These are phyloP conservation scores for Kernera saxatilis DNA, from an alignment of 345 rosid species.

Conservation along the genomic window DNA sequence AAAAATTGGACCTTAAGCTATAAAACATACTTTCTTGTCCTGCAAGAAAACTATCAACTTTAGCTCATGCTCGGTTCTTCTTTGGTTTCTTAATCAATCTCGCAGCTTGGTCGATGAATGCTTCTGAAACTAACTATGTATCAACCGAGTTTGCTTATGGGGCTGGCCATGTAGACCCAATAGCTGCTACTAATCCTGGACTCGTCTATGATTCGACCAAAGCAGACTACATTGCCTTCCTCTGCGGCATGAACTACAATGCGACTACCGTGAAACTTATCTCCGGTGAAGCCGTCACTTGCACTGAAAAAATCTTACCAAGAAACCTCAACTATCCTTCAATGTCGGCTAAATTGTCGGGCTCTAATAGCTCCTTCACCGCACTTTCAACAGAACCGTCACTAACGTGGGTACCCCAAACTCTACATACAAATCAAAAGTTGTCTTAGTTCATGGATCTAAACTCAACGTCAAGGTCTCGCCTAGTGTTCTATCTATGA, in stretches of 20 bases:
- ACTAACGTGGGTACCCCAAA: conserved; percentile 48
- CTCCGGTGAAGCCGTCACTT: conserved; percentile 34
- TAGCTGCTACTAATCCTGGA: conserved; percentile 30
- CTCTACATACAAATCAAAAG: conserved; percentile 38
- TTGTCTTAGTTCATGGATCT: background rate
- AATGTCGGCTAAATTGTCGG: background rate
- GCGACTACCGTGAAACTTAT: background rate
- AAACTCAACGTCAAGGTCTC: conserved; percentile 28
- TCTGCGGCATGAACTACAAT: conserved; percentile 22
- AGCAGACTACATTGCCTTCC: conserved; percentile 25
- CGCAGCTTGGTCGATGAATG: conserved; percentile 31
- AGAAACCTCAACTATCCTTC: conserved; percentile 24
- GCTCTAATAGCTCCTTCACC: background rate
- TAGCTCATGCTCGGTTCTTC: background rate
- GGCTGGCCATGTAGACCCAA: conserved; percentile 35
- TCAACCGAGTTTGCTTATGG: conserved; percentile 29
- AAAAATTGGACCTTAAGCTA: no score
- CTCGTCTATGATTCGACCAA: conserved; percentile 25
- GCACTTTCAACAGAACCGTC: conserved; percentile 39
- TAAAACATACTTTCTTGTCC: background rate
- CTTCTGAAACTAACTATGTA: background rate
- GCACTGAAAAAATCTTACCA: conserved; percentile 1
- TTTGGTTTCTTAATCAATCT: background rate
- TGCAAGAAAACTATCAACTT: background rate
- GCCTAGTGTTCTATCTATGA: conserved; percentile 35